Base-by-base conservation (phyloP, 805 yeast species). In the Ogataea ganodermae region DNA sequence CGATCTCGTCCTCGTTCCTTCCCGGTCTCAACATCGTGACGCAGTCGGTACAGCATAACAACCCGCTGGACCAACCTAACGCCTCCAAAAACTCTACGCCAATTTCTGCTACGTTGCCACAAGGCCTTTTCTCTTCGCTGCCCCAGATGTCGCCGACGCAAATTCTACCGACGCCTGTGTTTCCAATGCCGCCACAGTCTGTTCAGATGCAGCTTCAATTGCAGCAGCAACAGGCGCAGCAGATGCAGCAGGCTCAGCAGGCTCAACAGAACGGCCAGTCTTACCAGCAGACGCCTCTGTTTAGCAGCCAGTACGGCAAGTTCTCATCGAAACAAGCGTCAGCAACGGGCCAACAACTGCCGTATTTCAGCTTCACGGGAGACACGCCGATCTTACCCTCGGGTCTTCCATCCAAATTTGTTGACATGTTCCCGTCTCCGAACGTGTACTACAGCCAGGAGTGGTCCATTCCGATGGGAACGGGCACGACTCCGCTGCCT, bases 391-490 rank as follows among this genome's bases (percentile, higher is more conserved):
- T 90, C 0, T 89, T 91, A 3, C 65, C 85, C 12, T 72, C 81
- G 2, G 84, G 85, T 6, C 68, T 87, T 20, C 91, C 95, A 2
- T 79, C 87, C 2, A 73, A 86, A 43, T 87, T 82, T 57, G 80
- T 86, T 35, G 95, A 87, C 57, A 71, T 84, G 61, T 81, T 88
- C 58, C 91, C 90, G 24, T 85, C 92, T 5, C 96, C 96, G 0
- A 78, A 83, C n/a, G 85, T 79, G 52, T 81, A 83, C 55, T 87
- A 85, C 57, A 78, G 82, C 6, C 74, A 80, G 45, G 84, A 79
- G 37, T 80, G 83, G 83, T 47, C 60, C 14, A 50, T 73, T 12
- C 74, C 77, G 9, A 73, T 70, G 59, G 76, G 77, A 4, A 61
- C 71, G 2, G 75, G 76, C 2, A 65, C 65, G 6, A 72, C 77